Evolutionary conservation across 495 filamentous ascomycete genomes (phyloP), one percentile per base, ranked within the genome.

Genomic region (Lichina pygmaea): DNA sequence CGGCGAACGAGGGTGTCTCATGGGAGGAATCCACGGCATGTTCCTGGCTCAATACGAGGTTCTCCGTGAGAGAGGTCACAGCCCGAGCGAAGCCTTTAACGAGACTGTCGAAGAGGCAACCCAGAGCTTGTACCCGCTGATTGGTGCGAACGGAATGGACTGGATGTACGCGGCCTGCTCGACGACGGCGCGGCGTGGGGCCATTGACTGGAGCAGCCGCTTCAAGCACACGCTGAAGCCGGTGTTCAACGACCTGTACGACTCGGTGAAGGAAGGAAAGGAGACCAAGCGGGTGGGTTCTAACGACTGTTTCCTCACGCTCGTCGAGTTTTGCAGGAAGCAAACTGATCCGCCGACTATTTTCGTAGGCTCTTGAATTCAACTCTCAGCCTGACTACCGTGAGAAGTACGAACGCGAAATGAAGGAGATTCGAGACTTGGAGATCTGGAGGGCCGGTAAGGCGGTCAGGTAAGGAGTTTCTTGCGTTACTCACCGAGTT

Each of bases 111-210:
- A 97, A 71, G 89, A 97, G 68, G 89, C 89, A 49, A 97, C 89
- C 38, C 91, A 95, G 73, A 82, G 75, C 53, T 71, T 95, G 49
- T 97, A 95, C 72, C 89, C 89, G 47, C 70, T 97, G 53, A 95
- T 97, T 56, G 89, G 85, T 59, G 71, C 69, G 56, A 78, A 95
- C 62, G 89, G 89, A 53, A 97, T 97, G 89, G 89, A 95, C 71
- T 97, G 89, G 83, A 95, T 97, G 91, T 97, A 93, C 70, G 84
- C 86, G 54, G 89, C 89, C 52, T 97, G 89, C 79, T 95, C 86
- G 46, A 95, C 91, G 56, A 95, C 91, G 38, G 89, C 89, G 55
- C 81, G 89, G 58, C 85, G 89, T 59, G 89, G 89, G 66, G 89
- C 89, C 65, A 92, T 97, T 59, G 89, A 95, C 72, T 97, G 89